Evolutionary conservation across 257 asterid species (phyloP).

Genomic region (Asclepias syriaca): DNA sequence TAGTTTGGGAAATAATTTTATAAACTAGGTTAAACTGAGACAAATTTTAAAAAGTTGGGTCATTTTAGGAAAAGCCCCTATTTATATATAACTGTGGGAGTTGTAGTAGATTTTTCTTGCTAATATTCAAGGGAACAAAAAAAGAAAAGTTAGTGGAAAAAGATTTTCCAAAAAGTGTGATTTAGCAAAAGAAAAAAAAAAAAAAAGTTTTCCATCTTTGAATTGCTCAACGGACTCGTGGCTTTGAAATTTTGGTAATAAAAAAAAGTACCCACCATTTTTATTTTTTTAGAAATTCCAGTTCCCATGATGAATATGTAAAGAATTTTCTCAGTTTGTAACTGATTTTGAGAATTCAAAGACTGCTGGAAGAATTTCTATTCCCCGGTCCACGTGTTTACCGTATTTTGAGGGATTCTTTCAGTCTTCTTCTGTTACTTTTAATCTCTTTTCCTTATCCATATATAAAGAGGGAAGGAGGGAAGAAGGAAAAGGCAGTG

Average conservation of each 20-base stretch:
- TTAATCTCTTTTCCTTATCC: not conserved
- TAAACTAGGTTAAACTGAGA: too few relatives aligned
- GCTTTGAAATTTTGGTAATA: conserved; percentile 14
- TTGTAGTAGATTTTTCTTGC: conserved; percentile 5
- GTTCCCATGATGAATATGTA: conserved; percentile 12
- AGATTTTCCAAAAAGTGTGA: conserved; percentile 2
- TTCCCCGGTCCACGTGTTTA: conserved; percentile 28
- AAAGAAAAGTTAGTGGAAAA: not conserved
- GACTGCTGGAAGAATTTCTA: conserved; percentile 3
- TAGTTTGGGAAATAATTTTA: too few relatives aligned
- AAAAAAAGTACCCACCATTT: not conserved
- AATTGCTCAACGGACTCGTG: conserved; percentile 44
- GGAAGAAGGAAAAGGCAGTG: not conserved
- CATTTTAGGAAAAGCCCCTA: too few relatives aligned
- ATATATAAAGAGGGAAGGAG: conserved; percentile 23
- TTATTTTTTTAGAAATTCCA: conserved; percentile 28
- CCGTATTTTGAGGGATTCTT: conserved; percentile 28
- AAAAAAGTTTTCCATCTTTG: conserved; percentile 31
- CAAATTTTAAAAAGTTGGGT: too few relatives aligned
- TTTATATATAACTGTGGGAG: not conserved
- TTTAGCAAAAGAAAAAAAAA: not conserved
- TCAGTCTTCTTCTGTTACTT: not conserved
- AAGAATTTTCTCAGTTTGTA: conserved; percentile 6
- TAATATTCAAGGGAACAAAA: conserved; percentile 2
- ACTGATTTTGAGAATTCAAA: conserved; percentile 25